Evolutionary conservation across 1,139 yeast genomes (phyloP).

Genomic region (Kodamaea ohmeri): DNA sequence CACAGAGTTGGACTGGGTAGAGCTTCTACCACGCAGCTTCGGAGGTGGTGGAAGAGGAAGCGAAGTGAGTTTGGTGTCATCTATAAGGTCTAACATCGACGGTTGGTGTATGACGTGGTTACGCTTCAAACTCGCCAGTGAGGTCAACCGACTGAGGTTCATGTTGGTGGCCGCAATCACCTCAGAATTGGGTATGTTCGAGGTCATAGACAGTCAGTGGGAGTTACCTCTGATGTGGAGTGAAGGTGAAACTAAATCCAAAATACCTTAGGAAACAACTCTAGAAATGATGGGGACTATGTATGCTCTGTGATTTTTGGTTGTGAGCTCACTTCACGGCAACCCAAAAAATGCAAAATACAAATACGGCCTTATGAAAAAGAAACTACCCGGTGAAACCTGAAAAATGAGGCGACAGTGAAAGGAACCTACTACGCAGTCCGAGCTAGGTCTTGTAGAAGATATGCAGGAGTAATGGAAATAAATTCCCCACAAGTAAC

Average conservation of each 20-base stretch:
- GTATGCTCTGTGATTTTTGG: too few relatives aligned
- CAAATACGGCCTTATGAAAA: background rate
- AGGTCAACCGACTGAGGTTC: constrained; percentile 14
- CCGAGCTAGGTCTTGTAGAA: too few relatives aligned
- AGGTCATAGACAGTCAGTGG: too few relatives aligned
- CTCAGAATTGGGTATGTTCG: constrained; percentile 12
- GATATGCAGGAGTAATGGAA: background rate
- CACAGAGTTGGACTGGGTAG: constrained; percentile 8
- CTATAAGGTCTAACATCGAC: constrained; percentile 62
- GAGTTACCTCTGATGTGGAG: too few relatives aligned
- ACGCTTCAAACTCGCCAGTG: constrained; percentile 1
- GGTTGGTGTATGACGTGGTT: constrained; percentile 20
- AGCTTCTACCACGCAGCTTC: constrained; percentile 15
- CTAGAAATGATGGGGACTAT: too few relatives aligned
- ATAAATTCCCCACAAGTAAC: background rate
- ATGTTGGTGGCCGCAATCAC: constrained; percentile 17
- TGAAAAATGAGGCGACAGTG: background rate
- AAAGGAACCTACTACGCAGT: too few relatives aligned
- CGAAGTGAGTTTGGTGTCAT: constrained; percentile 60
- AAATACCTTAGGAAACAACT: too few relatives aligned
- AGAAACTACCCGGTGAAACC: background rate
- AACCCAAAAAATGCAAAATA: constrained; percentile 4
- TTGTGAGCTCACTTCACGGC: constrained; percentile 1
- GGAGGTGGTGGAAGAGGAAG: constrained; percentile 64
- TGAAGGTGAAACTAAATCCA: too few relatives aligned